Evolutionary conservation across 192 early-diverging fungal species (phyloP).

Genomic region (Linnemannia exigua): DNA sequence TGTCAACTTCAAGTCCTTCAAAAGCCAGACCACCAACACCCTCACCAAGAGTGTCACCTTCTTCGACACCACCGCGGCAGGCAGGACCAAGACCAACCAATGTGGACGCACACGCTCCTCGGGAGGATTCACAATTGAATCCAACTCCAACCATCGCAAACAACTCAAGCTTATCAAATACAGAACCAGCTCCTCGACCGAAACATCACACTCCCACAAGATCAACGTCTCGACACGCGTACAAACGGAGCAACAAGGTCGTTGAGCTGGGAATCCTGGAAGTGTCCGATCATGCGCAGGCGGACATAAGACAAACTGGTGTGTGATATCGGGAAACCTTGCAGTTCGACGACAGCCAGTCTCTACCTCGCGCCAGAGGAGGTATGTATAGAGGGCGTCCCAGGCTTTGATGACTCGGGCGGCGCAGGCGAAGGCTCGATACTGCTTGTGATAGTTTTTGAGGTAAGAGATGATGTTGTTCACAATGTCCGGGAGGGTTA

Average conservation of each 20-base stretch:
- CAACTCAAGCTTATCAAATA: background rate
- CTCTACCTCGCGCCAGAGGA: background rate
- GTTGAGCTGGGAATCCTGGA: background rate
- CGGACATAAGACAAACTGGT: background rate
- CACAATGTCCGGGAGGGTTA: conserved; percentile 12
- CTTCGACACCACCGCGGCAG: no score
- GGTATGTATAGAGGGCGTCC: background rate
- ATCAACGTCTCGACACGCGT: background rate
- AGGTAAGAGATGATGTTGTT: background rate
- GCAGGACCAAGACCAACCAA: no score
- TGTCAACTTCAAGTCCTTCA: no score
- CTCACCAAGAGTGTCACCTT: no score
- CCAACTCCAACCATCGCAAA: background rate
- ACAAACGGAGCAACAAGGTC: background rate
- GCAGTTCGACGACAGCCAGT: no score
- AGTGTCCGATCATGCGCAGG: no score
- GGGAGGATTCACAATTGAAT: background rate
- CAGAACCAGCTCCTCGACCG: background rate
- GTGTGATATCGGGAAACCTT: background rate
- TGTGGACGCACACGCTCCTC: no score
- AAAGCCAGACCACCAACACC: no score
- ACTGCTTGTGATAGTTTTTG: no score
- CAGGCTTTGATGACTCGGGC: conserved; percentile 12
- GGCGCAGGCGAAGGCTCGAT: conserved; percentile 8
- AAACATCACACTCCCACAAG: background rate